phyloP scores from a whole-genome alignment of 306 rosid genomes.

The Bauhinia variegata region DNA sequence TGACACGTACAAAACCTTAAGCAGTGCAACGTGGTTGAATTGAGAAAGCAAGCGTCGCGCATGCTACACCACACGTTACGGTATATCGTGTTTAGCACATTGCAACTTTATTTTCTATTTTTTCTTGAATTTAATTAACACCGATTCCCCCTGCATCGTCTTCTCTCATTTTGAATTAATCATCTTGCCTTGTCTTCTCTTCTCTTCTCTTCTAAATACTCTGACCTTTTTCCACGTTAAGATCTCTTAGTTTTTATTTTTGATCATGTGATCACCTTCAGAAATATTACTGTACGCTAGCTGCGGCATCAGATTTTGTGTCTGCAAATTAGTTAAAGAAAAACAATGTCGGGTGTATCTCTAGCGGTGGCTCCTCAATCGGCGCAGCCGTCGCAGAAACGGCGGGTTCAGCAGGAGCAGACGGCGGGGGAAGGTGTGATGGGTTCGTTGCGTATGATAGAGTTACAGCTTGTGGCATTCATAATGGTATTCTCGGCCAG shows the following conservation, averaged over 20 bases:
- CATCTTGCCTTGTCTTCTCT: background rate
- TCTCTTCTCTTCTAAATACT: background rate
- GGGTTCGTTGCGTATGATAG: conserved; percentile 81
- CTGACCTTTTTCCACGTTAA: background rate
- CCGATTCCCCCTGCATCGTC: background rate
- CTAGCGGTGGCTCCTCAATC: conserved; percentile 55
- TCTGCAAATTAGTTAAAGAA: background rate
- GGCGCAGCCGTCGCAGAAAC: background rate
- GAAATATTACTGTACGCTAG: background rate
- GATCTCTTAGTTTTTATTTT: background rate
- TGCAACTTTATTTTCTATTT: background rate
- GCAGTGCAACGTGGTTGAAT: too few relatives aligned
- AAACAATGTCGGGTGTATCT: conserved; percentile 68
- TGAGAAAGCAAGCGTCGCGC: background rate
- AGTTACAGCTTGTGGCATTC: conserved; percentile 86
- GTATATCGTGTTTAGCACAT: background rate
- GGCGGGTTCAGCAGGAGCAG: conserved; percentile 14
- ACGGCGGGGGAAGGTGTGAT: conserved; percentile 48
- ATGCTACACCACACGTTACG: conserved; percentile 43
- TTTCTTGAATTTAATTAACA: too few relatives aligned
- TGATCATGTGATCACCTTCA: background rate
- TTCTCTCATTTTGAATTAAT: conserved; percentile 1
- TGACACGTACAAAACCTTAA: too few relatives aligned
- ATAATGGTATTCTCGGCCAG: conserved; percentile 84
- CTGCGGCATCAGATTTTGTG: background rate